Evolutionary conservation across 2,329 filamentous ascomycete species (phyloP).

Genomic region (Alternaria rosae): DNA sequence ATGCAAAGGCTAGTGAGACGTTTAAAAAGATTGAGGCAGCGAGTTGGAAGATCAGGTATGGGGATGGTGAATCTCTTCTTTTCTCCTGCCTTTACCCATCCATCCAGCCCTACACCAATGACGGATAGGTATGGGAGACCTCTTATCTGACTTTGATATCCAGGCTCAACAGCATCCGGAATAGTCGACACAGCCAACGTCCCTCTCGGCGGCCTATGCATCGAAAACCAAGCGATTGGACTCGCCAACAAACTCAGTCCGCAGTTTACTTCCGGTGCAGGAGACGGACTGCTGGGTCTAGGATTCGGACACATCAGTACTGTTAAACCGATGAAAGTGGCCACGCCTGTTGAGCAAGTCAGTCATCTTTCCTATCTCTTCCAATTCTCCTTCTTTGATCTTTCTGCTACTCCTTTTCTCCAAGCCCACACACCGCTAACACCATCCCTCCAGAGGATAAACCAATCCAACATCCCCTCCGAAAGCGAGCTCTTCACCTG

Average conservation of each 20-base stretch:
- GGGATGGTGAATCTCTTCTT: conserved; percentile 57
- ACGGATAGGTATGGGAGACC: too few relatives aligned
- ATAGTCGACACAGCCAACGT: conserved; percentile 67
- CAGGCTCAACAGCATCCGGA: not conserved
- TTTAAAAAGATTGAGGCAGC: conserved; percentile 60
- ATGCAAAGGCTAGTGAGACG: conserved; percentile 67
- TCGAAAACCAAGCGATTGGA: conserved; percentile 71
- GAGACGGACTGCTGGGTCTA: conserved; percentile 72
- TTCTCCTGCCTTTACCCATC: not conserved
- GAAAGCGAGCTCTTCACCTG: conserved; percentile 69
- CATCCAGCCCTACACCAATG: too few relatives aligned
- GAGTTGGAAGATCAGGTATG: conserved; percentile 72
- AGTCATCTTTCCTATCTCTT: not conserved
- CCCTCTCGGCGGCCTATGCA: conserved; percentile 65
- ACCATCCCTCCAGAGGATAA: conserved; percentile 64
- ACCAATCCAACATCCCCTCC: conserved; percentile 58
- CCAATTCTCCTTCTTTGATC: too few relatives aligned
- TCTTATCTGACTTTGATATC: fast-evolving
- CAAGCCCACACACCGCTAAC: not conserved
- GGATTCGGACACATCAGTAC: conserved; percentile 72
- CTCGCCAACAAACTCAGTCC: conserved; percentile 66
- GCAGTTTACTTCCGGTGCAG: conserved; percentile 61
- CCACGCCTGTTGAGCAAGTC: conserved; percentile 66
- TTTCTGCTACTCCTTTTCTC: too few relatives aligned
- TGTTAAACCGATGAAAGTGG: conserved; percentile 61